Percentiles rank a stretch among this genome's conserved stretches.
These are phyloP conservation scores for Vitis hybrid DNA, from an alignment of 177 flowering plant species.

Conservation along the genomic window DNA sequence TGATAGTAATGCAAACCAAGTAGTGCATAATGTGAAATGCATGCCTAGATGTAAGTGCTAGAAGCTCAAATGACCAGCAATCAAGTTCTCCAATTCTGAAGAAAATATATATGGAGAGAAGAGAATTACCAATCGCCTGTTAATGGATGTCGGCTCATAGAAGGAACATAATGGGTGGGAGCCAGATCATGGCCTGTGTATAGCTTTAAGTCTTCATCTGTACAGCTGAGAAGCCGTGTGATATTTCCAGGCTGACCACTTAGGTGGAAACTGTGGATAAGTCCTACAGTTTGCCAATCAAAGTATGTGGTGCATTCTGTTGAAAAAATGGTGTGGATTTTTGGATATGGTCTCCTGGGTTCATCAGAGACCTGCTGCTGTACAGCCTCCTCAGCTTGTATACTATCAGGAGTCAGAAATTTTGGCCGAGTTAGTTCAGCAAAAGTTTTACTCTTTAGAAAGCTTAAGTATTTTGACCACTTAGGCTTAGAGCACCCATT, in stretches of 20 bases:
- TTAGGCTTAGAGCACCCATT: slow-evolving; percentile 80
- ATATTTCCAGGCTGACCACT: slow-evolving; percentile 99
- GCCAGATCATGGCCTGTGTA: slow-evolving; percentile 90
- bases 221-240: slow-evolving; percentile 95
- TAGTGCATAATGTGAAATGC: neutral
- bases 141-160: slow-evolving; percentile 93
- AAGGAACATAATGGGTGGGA: slow-evolving; percentile 98
- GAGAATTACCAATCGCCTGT: slow-evolving; percentile 90
- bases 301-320: slow-evolving; percentile 89
- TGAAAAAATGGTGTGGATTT: slow-evolving; percentile 94
- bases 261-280: slow-evolving; percentile 82
- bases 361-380: slow-evolving; percentile 30
- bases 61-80: slow-evolving; percentile 1
- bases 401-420: slow-evolving; percentile 34
- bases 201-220: slow-evolving; percentile 72
- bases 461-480: slow-evolving; percentile 93
- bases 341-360: slow-evolving; percentile 44
- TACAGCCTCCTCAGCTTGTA: slow-evolving; percentile 28
- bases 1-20: neutral
- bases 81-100: neutral
- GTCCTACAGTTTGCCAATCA: slow-evolving; percentile 99
- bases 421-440: slow-evolving; percentile 76
- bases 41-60: neutral
- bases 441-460: slow-evolving; percentile 79
- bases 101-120: neutral